Base-by-base conservation (phyloP, 768 basidiomycete species). In the Collybia sordida region DNA sequence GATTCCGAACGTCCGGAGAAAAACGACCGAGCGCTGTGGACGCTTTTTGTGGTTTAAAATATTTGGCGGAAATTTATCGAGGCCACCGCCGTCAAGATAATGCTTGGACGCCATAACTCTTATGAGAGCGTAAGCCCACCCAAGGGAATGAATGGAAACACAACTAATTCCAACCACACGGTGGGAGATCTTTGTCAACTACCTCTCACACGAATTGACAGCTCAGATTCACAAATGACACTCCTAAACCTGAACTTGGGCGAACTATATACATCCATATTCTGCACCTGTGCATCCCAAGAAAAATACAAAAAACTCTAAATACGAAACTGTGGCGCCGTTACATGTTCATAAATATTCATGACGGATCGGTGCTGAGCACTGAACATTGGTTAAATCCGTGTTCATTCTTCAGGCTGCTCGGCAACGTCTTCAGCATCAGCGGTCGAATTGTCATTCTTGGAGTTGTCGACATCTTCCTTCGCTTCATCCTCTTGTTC, bases 401-500 rank as follows among this genome's bases (percentile, higher is more conserved):
- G 31, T 3, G 31, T 31, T 35, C 12, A 42, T 18, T 66, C 63
- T 46, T 65, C 57, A 3, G 55, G 50, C 18, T 51, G 58, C 49
- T 66, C 68, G n/a, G 62, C 64, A 37, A 59, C 65, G n/a, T 58
- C 34, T n/a, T 28, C 56, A 8, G 54, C 51, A 43, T 60, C 61
- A 15, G 53, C 31, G 19, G 18, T 36, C 59, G 19, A 14, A 14
- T 55, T 51, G 14, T 64, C 64, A 25, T 66, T 58, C 14, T 61
- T 59, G 11, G 61, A 55, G 4, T 61, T 58, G 11, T 50, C 51
- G 51, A 64, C 54, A 43, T 64, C 49, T 39, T 56, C 35, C 15
- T 65, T 64, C n/a, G 66, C 64, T 37, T 66, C 71, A 39, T 70
- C 73, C 23, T 64, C 69, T 2, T 54, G 70, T 18, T 52, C 69